Evolutionary conservation across 2,329 filamentous ascomycete species (phyloP), one percentile per base, ranked within the genome.

Genomic region (Salinomyces thailandicus): DNA sequence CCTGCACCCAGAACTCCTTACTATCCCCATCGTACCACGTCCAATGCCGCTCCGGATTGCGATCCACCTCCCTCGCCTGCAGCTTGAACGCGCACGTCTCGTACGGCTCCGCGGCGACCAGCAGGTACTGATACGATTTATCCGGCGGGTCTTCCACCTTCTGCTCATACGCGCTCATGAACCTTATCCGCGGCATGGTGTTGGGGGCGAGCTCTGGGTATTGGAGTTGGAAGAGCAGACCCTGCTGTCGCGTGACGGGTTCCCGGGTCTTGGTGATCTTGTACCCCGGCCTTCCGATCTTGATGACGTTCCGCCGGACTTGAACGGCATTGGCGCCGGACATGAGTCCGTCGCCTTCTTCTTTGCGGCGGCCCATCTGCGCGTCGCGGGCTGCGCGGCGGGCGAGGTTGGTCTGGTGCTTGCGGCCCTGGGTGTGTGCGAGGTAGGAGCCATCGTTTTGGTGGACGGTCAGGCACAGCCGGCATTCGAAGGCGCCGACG

Each of bases 381-480:
- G 93, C 82, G 63, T 98, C 91, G 54, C 87, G 80, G n/a, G 91
- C 91, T 5, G 89, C 91, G 55, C 91, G 85, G 7, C 91, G 81
- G 18, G 91, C 91, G 35, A 98, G 78, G 65, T 98, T 98, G 42
- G 91, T 96, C 68, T 98, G 91, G 66, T 98, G 91, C 68, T 98
- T 98, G 59, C 91, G 85, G 40, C 91, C 91, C 65, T 98, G 91
- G 3, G 91, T 98, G 66, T 98, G 91, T 1, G 91, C 91, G 49
- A 98, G 85, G 64, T 98, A 98, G 32, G 87, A 95, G 45, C 91
- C 91, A 67, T 98, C 91, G 62, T 98, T 98, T 58, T 98, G 91
- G 71, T 98, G 91, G 4, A 96, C 89, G 0, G 91, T 98, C 17
- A 98, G 71, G 58, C 91, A 98, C 27, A 98, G 81, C 18, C 91